A percentile compares a stretch with the other conserved stretches of the same genome.
phyloP scores from a whole-genome alignment of 176 grass and related monocot species.

The Raddia distichophylla region DNA sequence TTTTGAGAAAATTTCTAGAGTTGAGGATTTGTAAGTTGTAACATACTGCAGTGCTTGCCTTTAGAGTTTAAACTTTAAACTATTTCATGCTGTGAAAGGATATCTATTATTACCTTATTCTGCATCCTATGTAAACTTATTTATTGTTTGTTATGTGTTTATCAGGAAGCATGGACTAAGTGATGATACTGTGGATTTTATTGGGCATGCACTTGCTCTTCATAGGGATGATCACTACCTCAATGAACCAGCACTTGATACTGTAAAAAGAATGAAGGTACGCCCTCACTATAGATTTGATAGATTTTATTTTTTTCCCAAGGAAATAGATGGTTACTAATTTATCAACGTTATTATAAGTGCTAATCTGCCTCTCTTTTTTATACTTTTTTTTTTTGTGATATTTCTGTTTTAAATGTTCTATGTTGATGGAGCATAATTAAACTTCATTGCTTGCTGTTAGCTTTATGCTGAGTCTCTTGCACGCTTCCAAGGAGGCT shows the following conservation, averaged over 20 bases:
- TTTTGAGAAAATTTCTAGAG: constrained; percentile 1
- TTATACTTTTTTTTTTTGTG: neutral
- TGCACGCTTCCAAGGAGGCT: constrained; percentile 87
- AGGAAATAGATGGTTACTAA: neutral
- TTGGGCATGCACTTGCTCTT: constrained; percentile 87
- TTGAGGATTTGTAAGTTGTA: constrained; percentile 17
- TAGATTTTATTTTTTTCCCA: neutral
- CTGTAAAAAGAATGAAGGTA: constrained; percentile 97
- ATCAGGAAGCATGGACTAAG: constrained; percentile 81
- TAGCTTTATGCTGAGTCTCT: constrained; percentile 86
- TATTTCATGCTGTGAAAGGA: constrained; percentile 1
- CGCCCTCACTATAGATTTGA: neutral
- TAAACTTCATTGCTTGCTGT: constrained; percentile 33
- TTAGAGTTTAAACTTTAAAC: neutral
- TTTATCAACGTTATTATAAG: neutral
- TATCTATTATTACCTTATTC: constrained; percentile 29
- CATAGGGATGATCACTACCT: constrained; percentile 89
- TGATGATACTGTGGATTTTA: constrained; percentile 89
- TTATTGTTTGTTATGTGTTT: constrained; percentile 18
- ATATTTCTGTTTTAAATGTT: constrained; percentile 9
- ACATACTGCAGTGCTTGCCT: neutral
- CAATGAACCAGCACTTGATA: constrained; percentile 79
- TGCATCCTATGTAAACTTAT: constrained; percentile 25
- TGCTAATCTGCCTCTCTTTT: constrained; percentile 11
- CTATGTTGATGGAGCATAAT: constrained; percentile 23